Conservation (phyloP, 2,329 filamentous ascomycete genomes). For the Aureobasidium sp. region DNA sequence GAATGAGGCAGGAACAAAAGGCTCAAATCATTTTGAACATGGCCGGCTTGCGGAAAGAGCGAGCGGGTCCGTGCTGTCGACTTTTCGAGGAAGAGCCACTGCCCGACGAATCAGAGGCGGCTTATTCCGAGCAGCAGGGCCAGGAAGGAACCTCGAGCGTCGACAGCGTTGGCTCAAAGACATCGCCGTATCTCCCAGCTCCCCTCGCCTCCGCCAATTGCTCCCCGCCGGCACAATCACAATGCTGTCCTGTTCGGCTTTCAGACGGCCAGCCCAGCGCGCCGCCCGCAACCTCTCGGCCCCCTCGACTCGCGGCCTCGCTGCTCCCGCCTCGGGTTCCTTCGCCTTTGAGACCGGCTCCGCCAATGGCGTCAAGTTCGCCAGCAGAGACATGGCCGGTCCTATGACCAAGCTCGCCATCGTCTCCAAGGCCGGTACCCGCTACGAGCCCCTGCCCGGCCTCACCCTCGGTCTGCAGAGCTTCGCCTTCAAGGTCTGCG, state of each 20-base stretch:
- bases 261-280: slow-evolving; percentile 58
- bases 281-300: slow-evolving; percentile 53
- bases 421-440: slow-evolving; percentile 88
- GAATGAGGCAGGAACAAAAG: background rate
- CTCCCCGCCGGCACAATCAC: slow-evolving; percentile 20
- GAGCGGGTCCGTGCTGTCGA: background rate
- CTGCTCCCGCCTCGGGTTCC: slow-evolving; percentile 62
- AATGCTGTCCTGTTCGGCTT: slow-evolving; percentile 63
- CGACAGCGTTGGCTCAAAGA: slow-evolving; percentile 12
- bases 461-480: slow-evolving; percentile 84
- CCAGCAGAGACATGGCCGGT: slow-evolving; percentile 80
- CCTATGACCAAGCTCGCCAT: slow-evolving; percentile 86
- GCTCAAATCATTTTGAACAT: background rate
- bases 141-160: slow-evolving; percentile 13
- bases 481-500: slow-evolving; percentile 89
- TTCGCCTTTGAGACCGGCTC: slow-evolving; percentile 85
- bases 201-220: slow-evolving; percentile 20
- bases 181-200: slow-evolving; percentile 12
- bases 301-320: slow-evolving; percentile 55
- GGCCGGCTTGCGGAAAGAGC: background rate
- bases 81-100: background rate
- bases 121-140: slow-evolving; percentile 6
- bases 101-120: slow-evolving; percentile 8
- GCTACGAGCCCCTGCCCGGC: slow-evolving; percentile 85
- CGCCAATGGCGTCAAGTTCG: slow-evolving; percentile 82